phyloP scores from a whole-genome alignment of 257 asterid genomes.

The Forsythia viridissima region DNA sequence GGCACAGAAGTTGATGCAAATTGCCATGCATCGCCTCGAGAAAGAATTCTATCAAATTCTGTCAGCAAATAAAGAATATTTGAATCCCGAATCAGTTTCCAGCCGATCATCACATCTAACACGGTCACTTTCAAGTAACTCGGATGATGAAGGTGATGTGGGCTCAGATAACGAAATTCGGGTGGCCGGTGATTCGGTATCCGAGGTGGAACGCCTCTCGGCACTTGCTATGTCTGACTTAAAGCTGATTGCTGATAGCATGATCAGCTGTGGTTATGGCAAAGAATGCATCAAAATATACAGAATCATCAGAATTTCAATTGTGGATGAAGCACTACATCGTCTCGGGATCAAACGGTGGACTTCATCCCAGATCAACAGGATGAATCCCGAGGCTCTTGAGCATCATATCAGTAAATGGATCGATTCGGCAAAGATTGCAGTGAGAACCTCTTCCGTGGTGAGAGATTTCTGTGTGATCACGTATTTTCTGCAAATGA shows the following conservation, averaged over 20 bases:
- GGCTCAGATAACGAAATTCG: conserved; percentile 22
- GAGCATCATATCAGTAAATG: conserved; percentile 46
- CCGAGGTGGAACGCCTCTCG: conserved; percentile 38
- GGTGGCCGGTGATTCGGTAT: conserved; percentile 17
- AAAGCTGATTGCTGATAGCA: conserved; percentile 57
- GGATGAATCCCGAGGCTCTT: conserved; percentile 37
- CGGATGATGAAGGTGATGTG: conserved; percentile 38
- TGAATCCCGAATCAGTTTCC: conserved; percentile 60
- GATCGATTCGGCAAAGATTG: conserved; percentile 45
- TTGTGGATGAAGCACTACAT: conserved; percentile 55
- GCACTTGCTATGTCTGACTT: conserved; percentile 50
- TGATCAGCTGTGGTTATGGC: conserved; percentile 64
- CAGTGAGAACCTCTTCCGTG: conserved; percentile 50
- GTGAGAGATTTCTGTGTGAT: conserved; percentile 65
- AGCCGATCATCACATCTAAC: conserved; percentile 39
- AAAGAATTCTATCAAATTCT: conserved; percentile 57
- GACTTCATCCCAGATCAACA: conserved; percentile 40
- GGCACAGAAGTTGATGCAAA: conserved; percentile 61
- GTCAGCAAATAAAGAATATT: conserved; percentile 42
- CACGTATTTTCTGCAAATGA: conserved; percentile 49
- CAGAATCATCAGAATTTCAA: conserved; percentile 47
- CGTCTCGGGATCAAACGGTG: conserved; percentile 46
- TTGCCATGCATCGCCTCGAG: conserved; percentile 60
- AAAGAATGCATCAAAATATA: conserved; percentile 60
- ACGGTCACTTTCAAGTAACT: conserved; percentile 35